These are phyloP conservation scores for Malassezia obtusa DNA, from an alignment of 1,284 basidiomycete species.

Conservation along the genomic window DNA sequence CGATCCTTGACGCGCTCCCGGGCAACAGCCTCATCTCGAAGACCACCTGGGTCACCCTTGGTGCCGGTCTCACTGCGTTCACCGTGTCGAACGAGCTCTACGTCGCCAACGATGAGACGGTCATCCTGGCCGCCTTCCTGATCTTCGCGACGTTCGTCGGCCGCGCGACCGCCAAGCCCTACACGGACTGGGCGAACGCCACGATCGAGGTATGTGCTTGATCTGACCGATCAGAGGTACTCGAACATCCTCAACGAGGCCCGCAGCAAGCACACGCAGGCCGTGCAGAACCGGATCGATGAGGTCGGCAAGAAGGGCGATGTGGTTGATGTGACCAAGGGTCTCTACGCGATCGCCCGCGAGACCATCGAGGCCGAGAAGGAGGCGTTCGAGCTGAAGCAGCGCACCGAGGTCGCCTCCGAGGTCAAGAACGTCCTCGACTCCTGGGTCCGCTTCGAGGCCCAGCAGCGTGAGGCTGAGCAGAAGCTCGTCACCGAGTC, in stretches of 20 bases:
- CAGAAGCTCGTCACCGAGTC: constrained; percentile 78
- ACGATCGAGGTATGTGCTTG: constrained; percentile 27
- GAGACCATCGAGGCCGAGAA: constrained; percentile 87
- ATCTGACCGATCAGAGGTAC: constrained; percentile 54
- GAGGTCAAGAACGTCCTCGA: constrained; percentile 93
- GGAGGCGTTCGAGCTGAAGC: constrained; percentile 78
- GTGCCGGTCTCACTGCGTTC: constrained; percentile 76
- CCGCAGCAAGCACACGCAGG: constrained; percentile 79
- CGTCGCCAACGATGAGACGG: constrained; percentile 72
- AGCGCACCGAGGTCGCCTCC: constrained; percentile 72
- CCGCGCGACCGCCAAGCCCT: constrained; percentile 69
- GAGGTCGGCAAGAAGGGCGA: constrained; percentile 87
- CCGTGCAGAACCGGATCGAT: constrained; percentile 83
- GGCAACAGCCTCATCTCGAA: constrained; percentile 87
- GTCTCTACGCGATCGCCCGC: constrained; percentile 87
- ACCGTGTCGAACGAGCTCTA: constrained; percentile 97
- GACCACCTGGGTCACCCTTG: constrained; percentile 77
- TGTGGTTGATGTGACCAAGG: constrained; percentile 77
- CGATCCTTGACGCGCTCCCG: constrained; percentile 83
- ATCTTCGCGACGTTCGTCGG: constrained; percentile 72
- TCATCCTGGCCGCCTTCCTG: constrained; percentile 65
- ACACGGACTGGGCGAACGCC: constrained; percentile 72
- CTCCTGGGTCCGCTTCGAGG: constrained; percentile 96
- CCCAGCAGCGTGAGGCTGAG: constrained; percentile 89
- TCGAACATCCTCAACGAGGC: constrained; percentile 70